Evolutionary conservation across 2,329 filamentous ascomycete genomes (phyloP), one percentile per base, ranked within the genome.

Genomic region (Cordyceps militaris): DNA sequence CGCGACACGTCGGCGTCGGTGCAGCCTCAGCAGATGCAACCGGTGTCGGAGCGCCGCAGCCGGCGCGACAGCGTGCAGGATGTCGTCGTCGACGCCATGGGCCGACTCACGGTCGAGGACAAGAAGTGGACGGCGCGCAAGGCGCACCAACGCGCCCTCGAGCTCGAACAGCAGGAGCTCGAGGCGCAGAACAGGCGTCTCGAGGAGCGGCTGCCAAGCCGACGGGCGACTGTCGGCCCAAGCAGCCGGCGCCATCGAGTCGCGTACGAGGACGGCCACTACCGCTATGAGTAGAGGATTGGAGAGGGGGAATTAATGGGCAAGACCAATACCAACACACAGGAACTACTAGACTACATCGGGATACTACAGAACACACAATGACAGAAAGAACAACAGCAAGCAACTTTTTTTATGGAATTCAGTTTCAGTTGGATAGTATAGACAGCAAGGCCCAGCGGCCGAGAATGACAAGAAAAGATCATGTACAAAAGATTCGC

Each of bases 141-240:
- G 42, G 68, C 66, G 6, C 65, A 63, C 10, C 21, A 55, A 14
- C 61, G 61, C 11, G 61, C 61, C 26, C 63, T 63, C 21, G 63
- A 66, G 24, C 63, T 64, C 53, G 67, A 70, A 46, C 62, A 62
- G 53, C 65, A 66, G 46, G 70, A 74, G 52, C 69, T 2, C 5
- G 34, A 36, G 34, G 34, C 70, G 2, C 71, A 73, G 66, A 67
- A 64, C 13, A 67, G 68, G 49, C 71, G 75, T 36, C 67, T 77
- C 2, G 69, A 62, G 58, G 73, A 77, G 64, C 70, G 75, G 68
- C 68, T 70, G 61, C 73, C 72, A 3, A 66, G 64, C 42, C 70
- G 73, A 19, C 67, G 71, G 1, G 67, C 72, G 3, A 71, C 71
- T 2, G 68, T 75, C 11, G 70, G 70, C 19, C 65, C 72, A 26